Evolutionary conservation across 2,329 filamentous ascomycete species (phyloP).

Genomic region (Ambrosiella cleistominuta): DNA sequence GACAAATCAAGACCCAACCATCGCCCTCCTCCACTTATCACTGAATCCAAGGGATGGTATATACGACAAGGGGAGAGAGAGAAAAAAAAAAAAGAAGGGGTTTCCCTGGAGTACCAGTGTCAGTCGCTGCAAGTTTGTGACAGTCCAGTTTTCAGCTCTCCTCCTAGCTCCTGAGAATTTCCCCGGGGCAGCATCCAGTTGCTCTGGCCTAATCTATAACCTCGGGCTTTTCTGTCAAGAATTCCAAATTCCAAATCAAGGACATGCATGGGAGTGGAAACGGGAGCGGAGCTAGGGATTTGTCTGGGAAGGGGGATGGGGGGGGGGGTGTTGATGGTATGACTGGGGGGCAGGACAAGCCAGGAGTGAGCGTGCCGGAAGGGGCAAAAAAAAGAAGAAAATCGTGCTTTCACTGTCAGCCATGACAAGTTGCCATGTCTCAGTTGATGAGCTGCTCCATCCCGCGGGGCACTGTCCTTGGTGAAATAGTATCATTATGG

Average conservation of each 20-base stretch:
- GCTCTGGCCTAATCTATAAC: neutral
- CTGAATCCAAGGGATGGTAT: neutral
- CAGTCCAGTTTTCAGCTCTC: slow-evolving; percentile 4
- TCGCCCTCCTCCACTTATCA: neutral
- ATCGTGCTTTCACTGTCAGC: too few relatives aligned
- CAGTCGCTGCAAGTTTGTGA: neutral
- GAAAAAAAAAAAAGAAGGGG: neutral
- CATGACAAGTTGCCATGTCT: neutral
- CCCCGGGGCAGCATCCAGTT: neutral
- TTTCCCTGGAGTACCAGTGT: slow-evolving; percentile 5
- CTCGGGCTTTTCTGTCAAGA: neutral
- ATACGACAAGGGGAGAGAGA: neutral
- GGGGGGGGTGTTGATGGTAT: neutral
- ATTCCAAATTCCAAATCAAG: slow-evolving; percentile 7
- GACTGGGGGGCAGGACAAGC: neutral
- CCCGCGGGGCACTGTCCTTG: slow-evolving; percentile 24
- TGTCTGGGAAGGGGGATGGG: neutral
- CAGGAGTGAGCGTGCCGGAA: too few relatives aligned
- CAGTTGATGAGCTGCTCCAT: slow-evolving; percentile 18
- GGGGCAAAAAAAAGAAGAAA: neutral
- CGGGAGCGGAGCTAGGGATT: neutral
- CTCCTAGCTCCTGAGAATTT: neutral
- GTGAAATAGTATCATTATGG: slow-evolving; percentile 25
- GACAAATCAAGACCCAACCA: too few relatives aligned
- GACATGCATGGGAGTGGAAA: neutral